Conservation (phyloP, 1,284 basidiomycete genomes). For the Trichosporon ovoides region DNA sequence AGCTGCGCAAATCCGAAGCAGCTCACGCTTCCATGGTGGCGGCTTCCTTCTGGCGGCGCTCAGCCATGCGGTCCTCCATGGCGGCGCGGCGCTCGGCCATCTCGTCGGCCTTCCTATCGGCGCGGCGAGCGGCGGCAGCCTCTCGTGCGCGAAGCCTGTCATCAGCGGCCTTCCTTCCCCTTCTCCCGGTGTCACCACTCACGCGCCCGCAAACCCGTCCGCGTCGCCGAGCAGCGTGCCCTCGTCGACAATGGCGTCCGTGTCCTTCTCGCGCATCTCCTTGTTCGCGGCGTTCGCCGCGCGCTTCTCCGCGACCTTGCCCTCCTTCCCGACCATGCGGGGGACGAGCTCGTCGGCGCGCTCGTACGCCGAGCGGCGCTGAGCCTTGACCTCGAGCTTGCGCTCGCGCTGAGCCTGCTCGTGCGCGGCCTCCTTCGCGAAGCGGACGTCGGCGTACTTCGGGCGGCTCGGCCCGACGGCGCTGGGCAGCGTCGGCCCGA, state of each 20-base stretch:
- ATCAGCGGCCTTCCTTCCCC: not conserved
- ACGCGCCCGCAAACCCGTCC: slow-evolving; percentile 44
- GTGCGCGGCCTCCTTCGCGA: slow-evolving; percentile 23
- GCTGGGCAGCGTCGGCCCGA: slow-evolving; percentile 29
- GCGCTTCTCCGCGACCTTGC: slow-evolving; percentile 42
- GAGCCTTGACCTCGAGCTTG: slow-evolving; percentile 27
- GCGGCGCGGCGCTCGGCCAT: slow-evolving; percentile 34
- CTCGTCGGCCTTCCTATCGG: slow-evolving; percentile 31
- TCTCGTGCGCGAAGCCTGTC: slow-evolving; percentile 38
- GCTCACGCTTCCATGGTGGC: slow-evolving; percentile 48
- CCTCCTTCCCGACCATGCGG: slow-evolving; percentile 36
- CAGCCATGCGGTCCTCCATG: slow-evolving; percentile 38
- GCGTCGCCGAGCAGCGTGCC: slow-evolving; percentile 42
- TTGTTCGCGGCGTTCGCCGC: slow-evolving; percentile 44
- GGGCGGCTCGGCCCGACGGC: slow-evolving; percentile 33
- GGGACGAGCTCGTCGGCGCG: slow-evolving; percentile 44
- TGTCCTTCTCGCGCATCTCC: slow-evolving; percentile 42
- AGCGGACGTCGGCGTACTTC: not conserved
- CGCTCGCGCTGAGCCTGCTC: slow-evolving; percentile 21
- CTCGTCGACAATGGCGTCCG: slow-evolving; percentile 41
- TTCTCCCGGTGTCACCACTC: slow-evolving; percentile 18
- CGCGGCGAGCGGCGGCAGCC: slow-evolving; percentile 32
- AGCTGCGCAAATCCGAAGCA: not conserved
- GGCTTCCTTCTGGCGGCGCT: slow-evolving; percentile 39
- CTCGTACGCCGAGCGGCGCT: slow-evolving; percentile 22